Percentiles rank a stretch among this genome's conserved stretches.
Evolutionary conservation across 345 rosid species (phyloP).

Genomic region (Arabis hirsuta): DNA sequence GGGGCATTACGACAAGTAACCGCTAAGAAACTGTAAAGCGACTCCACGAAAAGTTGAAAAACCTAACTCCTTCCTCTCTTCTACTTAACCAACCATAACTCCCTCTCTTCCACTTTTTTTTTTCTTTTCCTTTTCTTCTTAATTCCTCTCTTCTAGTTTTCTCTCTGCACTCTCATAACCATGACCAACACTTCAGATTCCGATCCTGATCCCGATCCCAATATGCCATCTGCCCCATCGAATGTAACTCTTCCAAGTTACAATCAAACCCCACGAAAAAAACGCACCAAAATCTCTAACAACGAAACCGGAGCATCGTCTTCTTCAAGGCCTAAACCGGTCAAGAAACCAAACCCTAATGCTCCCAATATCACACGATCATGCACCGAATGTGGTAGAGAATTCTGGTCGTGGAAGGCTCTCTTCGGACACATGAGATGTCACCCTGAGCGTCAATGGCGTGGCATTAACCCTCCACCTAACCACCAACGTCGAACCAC

Average conservation of each 20-base stretch:
- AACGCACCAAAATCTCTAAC: slow-evolving; percentile 46
- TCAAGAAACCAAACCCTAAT: slow-evolving; percentile 59
- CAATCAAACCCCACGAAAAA: slow-evolving; percentile 49
- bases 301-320: slow-evolving; percentile 19
- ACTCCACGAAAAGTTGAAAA: slow-evolving; percentile 10
- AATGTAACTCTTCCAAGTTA: slow-evolving; percentile 22
- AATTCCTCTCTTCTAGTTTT: neutral
- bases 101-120: slow-evolving; percentile 37
- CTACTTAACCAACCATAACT: slow-evolving; percentile 46
- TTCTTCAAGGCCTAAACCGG: slow-evolving; percentile 30
- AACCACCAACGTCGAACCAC: slow-evolving; percentile 30
- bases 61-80: slow-evolving; percentile 21
- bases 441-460: slow-evolving; percentile 86
- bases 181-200: slow-evolving; percentile 40
- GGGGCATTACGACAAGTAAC: slow-evolving; percentile 32
- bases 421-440: slow-evolving; percentile 94
- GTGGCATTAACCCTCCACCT: slow-evolving; percentile 69
- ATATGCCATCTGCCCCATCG: slow-evolving; percentile 24
- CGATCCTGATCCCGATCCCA: slow-evolving; percentile 33
- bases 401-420: slow-evolving; percentile 83
- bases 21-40: slow-evolving; percentile 27
- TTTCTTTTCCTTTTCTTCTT: neutral
- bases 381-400: slow-evolving; percentile 82
- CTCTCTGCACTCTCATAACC: neutral
- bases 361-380: slow-evolving; percentile 64